Base-by-base conservation (phyloP, 805 yeast genomes). In the Metschnikowia matae region DNA sequence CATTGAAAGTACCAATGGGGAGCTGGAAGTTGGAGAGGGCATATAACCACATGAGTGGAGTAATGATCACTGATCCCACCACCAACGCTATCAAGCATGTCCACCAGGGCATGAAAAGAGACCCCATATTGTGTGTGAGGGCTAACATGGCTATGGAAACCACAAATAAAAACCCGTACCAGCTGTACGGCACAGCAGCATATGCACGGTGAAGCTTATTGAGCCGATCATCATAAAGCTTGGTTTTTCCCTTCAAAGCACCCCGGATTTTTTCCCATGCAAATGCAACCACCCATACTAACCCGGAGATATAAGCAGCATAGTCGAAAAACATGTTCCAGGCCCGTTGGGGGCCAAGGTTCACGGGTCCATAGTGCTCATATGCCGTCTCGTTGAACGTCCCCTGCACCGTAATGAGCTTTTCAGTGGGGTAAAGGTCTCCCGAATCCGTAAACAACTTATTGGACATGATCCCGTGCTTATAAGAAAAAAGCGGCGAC, bases 271-370 rank as follows among this genome's bases (percentile, higher is more conserved):
- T 49, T 5, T 48, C 40, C 57, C 58, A 71, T 3, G 76, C 74
- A 54, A 73, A 73, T 4, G 67, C 52, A 6, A 67, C 55, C 26
- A 78, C 72, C 81, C 81, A 78, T 0, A 68, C 63, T 4, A 77
- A 55, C 1, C 82, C 81, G 54, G 79, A 72, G 1, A 72, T 59
- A 54, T 78, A 78, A 0, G 81, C 79, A 1, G 81, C 82, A 53
- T 75, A 78, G 54, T 78, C 82, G 54, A 78, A 78, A 48, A 78
- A 77, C 57, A 76, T 75, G 56, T 74, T 74, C 75, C 80, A 74
- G 1, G 75, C 71, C 45, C 79, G 62, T 58, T 78, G 81, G 4
- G 78, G 69, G 0, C 82, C 81, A 43, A 76, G 58, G 49, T 72
- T 64, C 4, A 75, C 73, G 1, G 79, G 79, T 0, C 82, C 83